Evolutionary conservation across 176 grass and related monocot species (phyloP).

Genomic region (Elymus sibiricus): DNA sequence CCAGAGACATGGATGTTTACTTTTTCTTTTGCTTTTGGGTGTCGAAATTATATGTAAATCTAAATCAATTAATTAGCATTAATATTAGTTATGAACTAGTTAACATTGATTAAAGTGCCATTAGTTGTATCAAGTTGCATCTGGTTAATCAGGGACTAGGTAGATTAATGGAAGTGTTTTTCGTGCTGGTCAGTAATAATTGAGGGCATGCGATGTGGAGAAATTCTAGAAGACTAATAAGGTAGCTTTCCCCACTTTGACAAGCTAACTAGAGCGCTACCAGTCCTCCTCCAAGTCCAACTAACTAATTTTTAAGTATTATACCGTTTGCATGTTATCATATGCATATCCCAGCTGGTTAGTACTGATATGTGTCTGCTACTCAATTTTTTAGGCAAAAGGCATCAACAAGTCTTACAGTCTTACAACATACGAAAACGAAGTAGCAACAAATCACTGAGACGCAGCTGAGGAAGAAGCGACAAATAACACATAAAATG

Average conservation of each 20-base stretch:
- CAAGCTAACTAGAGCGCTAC: slow-evolving; percentile 22
- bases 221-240: slow-evolving; percentile 13
- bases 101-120: not conserved
- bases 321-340: slow-evolving; percentile 54
- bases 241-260: slow-evolving; percentile 25
- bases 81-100: not conserved
- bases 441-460: too few species aligned
- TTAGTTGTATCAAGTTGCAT: not conserved
- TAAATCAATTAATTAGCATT: not conserved
- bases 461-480: too few species aligned
- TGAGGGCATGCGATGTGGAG: not conserved
- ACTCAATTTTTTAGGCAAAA: too few species aligned
- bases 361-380: slow-evolving; percentile 3
- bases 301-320: slow-evolving; percentile 31
- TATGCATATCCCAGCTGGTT: not conserved
- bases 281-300: slow-evolving; percentile 32
- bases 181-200: not conserved
- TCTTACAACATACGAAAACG: too few species aligned
- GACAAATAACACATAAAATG: too few species aligned
- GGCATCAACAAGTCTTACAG: too few species aligned
- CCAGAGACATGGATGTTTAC: not conserved
- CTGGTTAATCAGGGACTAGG: too few species aligned
- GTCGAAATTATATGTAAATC: not conserved
- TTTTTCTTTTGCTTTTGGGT: not conserved
- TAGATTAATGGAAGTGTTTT: not conserved